A percentile compares a stretch with the other conserved stretches of the same genome.
These are phyloP conservation scores for Kandelia obovata DNA, from an alignment of 345 rosid species.

Conservation along the genomic window DNA sequence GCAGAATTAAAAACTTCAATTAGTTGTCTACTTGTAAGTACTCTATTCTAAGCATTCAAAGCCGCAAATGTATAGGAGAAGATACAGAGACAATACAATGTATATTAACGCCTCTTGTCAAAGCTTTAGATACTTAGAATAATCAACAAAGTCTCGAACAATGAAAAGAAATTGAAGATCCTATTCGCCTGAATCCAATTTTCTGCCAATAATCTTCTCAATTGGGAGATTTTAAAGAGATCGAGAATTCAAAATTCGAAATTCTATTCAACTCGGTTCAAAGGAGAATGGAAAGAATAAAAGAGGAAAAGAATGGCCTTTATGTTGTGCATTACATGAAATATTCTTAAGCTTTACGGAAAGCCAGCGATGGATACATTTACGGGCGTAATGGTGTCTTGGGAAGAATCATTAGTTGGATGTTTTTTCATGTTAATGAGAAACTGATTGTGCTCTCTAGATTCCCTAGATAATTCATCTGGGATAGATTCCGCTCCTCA, in stretches of 20 bases:
- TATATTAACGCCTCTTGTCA: background rate
- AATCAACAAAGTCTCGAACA: background rate
- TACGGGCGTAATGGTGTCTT: constrained; percentile 43
- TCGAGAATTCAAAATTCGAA: constrained; percentile 20
- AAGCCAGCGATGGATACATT: constrained; percentile 41
- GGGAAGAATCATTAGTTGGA: constrained; percentile 29
- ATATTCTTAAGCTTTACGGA: constrained; percentile 50
- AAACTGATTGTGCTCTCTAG: constrained; percentile 20
- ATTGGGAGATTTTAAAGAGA: background rate
- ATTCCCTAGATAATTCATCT: constrained; percentile 28
- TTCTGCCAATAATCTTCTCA: constrained; percentile 16
- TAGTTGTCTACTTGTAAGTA: no score
- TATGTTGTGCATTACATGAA: constrained; percentile 34
- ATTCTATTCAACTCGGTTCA: constrained; percentile 13
- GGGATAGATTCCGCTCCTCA: constrained; percentile 20
- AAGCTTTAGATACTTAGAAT: constrained; percentile 4
- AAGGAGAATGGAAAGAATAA: background rate
- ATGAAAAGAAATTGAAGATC: constrained; percentile 6
- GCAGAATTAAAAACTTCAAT: no score
- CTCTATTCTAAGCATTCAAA: no score
- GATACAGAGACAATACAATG: background rate
- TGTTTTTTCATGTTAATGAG: constrained; percentile 12
- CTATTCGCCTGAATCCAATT: constrained; percentile 31
- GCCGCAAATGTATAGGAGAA: background rate
- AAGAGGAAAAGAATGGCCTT: constrained; percentile 24